phyloP scores from a whole-genome alignment of 345 rosid genomes.

The Brassica nigra region DNA sequence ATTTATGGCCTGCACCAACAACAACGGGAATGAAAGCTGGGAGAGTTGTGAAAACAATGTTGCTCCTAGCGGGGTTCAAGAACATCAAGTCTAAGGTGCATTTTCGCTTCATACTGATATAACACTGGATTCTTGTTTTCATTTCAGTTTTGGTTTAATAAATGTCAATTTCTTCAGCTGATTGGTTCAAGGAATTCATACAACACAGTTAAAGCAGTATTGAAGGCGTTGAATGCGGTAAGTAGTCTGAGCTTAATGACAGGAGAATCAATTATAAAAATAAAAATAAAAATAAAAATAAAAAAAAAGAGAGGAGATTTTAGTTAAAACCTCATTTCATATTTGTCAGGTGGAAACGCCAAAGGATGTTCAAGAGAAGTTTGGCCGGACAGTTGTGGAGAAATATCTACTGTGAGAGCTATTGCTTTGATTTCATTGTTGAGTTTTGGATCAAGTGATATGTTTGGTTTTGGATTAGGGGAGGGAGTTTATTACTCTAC shows the following conservation, averaged over 20 bases:
- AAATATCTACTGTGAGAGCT: conserved; percentile 60
- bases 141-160: background rate
- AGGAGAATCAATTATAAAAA: background rate
- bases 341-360: conserved; percentile 80
- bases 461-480: conserved; percentile 21
- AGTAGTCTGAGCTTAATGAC: conserved; percentile 39
- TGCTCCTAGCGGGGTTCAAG: conserved; percentile 87
- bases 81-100: conserved; percentile 91
- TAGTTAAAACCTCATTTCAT: background rate
- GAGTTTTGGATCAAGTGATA: conserved; percentile 16
- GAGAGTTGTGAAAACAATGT: conserved; percentile 70
- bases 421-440: background rate
- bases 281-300: no score
- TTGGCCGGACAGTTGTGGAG: conserved; percentile 92
- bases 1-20: conserved; percentile 94
- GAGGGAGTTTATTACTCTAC: background rate
- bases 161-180: conserved; percentile 48
- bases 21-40: conserved; percentile 94
- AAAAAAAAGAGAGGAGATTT: background rate
- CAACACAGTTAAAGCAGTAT: conserved; percentile 89
- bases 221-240: conserved; percentile 91
- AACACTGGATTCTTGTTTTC: conserved; percentile 14
- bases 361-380: conserved; percentile 87
- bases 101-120: background rate
- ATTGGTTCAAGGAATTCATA: conserved; percentile 94